A percentile compares a stretch with the other conserved stretches of the same genome.
phyloP scores from a whole-genome alignment of 73 alveolate genomes.

The Paramecium pentaurelia region DNA sequence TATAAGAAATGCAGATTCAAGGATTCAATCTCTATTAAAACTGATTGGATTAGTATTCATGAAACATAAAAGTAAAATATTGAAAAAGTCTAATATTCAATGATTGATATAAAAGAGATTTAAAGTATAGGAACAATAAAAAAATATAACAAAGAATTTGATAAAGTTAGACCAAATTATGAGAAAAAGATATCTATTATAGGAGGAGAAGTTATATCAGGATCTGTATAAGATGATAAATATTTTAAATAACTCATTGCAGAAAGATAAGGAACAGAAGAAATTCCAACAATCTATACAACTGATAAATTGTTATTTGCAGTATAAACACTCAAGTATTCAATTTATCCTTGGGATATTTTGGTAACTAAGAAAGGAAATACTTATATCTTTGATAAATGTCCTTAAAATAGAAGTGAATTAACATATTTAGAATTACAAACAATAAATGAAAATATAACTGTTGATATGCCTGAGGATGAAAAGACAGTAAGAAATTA shows the following conservation, averaged over 20 bases:
- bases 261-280: not conserved
- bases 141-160: not conserved
- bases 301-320: slow-evolving; percentile 54
- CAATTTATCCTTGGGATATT: slow-evolving; percentile 67
- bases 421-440: slow-evolving; percentile 37
- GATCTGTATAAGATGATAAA: not conserved
- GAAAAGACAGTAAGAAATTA: slow-evolving; percentile 47
- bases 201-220: not conserved
- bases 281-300: slow-evolving; percentile 35
- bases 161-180: slow-evolving; percentile 32
- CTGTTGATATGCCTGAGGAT: slow-evolving; percentile 65
- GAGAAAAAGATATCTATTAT: not conserved
- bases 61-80: slow-evolving; percentile 12
- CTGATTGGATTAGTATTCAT: slow-evolving; percentile 34
- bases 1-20: slow-evolving; percentile 16
- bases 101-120: not conserved
- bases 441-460: slow-evolving; percentile 53
- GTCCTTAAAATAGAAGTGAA: slow-evolving; percentile 17
- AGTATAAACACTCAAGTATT: slow-evolving; percentile 30
- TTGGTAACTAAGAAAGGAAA: slow-evolving; percentile 46
- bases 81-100: not conserved
- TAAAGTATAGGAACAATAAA: not conserved
- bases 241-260: not conserved
- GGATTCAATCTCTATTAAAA: slow-evolving; percentile 16
- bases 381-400: slow-evolving; percentile 31